Base-by-base conservation (phyloP, 306 rosid genomes). In the Astragalus membranaceus region DNA sequence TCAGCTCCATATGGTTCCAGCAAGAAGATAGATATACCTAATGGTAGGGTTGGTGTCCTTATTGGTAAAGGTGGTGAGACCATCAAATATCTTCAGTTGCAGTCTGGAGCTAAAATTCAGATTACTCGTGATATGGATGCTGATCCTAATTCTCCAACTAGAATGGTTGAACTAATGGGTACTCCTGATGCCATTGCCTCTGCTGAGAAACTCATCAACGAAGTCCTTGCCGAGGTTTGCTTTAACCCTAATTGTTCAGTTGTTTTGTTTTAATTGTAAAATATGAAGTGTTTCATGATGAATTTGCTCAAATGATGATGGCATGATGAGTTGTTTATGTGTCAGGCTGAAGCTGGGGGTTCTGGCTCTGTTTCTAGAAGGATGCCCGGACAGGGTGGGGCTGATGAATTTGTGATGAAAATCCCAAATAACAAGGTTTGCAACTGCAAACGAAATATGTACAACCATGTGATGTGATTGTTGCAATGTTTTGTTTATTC, bases 31-130 rank as follows among this genome's bases (percentile, higher is more conserved):
- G 97, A 89, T 0, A 78, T 91, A 57, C 99, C 99, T 1, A 95
- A 91, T 72, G 99, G 96, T 7, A 89, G 97, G 76, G 97, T 95
- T 10, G 99, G 99, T 62, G 97, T 95, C 4, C 92, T 95, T 62
- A 91, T 95, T 75, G 99, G 99, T 33, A 95, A 95, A 80, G 90
- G 87, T 4, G 99, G 99, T 16, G 99, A 95, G 77, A 95, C 99
- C 29, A 95, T 95, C 60, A 95, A 95, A 85, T 89, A 87, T 81
- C 97, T 95, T 43, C 99, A 95, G 74, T 62, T 81, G 64, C 97
- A 91, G 68, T 95, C 99, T 58, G 99, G 97, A 1, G 99, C 99
- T 2, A 91, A 91, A 84, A 95, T 95, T 67, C 99, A 95, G 52
- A 92, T 95, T 73, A 95, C 99, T 5, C 88, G 99, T 16, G 99